These are phyloP conservation scores for Picea glauca DNA, from an alignment of 75 land plant genomes.

Conservation along the genomic window DNA sequence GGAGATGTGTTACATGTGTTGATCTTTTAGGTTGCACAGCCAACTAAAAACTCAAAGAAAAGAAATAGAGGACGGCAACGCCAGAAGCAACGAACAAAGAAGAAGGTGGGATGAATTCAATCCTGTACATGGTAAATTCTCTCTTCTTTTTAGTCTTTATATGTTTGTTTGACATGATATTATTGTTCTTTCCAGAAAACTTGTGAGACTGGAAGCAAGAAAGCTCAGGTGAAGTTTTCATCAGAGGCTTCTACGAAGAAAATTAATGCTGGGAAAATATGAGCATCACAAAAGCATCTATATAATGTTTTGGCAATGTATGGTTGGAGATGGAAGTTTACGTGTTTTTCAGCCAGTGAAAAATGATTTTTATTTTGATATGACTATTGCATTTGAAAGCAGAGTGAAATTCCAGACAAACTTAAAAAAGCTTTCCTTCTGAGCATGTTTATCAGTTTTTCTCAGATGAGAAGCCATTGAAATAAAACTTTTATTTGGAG, in stretches of 20 bases:
- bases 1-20: not conserved
- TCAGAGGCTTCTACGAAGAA: constrained; percentile 5
- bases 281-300: constrained; percentile 7
- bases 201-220: not conserved
- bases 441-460: not conserved
- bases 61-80: constrained; percentile 7
- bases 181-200: not conserved
- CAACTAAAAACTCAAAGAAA: not conserved
- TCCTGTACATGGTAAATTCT: too few species aligned
- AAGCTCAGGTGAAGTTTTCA: not conserved
- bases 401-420: constrained; percentile 4
- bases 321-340: not conserved
- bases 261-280: not conserved
- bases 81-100: not conserved
- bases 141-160: not conserved
- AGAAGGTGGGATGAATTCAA: not conserved
- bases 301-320: not conserved
- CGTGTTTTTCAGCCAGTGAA: not conserved
- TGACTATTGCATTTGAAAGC: not conserved
- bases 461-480: constrained; percentile 5
- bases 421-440: not conserved
- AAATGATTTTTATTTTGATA: constrained; percentile 2
- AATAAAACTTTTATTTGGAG: not conserved
- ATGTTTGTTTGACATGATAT: not conserved
- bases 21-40: not conserved